Conservation (phyloP, 2,329 filamentous ascomycete genomes). For the Acrodontium crateriforme region DNA sequence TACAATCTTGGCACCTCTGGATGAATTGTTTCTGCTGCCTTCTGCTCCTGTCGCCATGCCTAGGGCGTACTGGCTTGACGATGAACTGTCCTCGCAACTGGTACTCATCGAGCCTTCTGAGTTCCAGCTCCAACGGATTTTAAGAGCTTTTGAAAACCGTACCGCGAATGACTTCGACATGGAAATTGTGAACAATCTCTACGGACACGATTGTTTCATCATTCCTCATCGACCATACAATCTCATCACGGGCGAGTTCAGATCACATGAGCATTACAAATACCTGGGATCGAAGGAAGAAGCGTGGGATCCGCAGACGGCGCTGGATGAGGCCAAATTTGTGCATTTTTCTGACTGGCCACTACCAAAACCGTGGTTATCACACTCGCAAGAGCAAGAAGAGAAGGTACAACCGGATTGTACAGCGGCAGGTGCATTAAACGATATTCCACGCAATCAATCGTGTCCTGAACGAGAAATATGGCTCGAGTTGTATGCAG, state of each 20-base stretch:
- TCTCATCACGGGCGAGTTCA: constrained; percentile 50
- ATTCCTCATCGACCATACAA: constrained; percentile 51
- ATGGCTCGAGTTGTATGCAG: constrained; percentile 25
- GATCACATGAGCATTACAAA: constrained; percentile 35
- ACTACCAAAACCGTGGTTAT: constrained; percentile 50
- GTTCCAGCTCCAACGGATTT: constrained; percentile 33
- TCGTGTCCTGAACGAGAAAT: constrained; percentile 23
- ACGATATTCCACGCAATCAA: constrained; percentile 1
- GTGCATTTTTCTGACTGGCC: constrained; percentile 63
- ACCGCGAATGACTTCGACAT: constrained; percentile 43
- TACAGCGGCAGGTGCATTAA: constrained; percentile 1
- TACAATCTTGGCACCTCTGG: constrained; percentile 45
- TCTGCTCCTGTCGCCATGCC: constrained; percentile 48
- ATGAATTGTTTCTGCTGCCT: constrained; percentile 56
- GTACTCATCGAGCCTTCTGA: constrained; percentile 48
- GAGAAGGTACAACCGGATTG: constrained; percentile 28
- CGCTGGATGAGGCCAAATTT: constrained; percentile 47
- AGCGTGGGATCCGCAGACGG: constrained; percentile 44
- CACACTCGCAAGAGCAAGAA: constrained; percentile 24
- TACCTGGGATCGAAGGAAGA: constrained; percentile 38
- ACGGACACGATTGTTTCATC: constrained; percentile 43
- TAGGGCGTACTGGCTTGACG: constrained; percentile 53
- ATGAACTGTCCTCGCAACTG: constrained; percentile 42
- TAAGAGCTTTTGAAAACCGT: constrained; percentile 15
- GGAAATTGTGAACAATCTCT: constrained; percentile 53